Percentiles rank a stretch among this genome's conserved stretches.
These are phyloP conservation scores for Lolium perenne DNA, from an alignment of 176 grass and related monocot genomes.

Conservation along the genomic window DNA sequence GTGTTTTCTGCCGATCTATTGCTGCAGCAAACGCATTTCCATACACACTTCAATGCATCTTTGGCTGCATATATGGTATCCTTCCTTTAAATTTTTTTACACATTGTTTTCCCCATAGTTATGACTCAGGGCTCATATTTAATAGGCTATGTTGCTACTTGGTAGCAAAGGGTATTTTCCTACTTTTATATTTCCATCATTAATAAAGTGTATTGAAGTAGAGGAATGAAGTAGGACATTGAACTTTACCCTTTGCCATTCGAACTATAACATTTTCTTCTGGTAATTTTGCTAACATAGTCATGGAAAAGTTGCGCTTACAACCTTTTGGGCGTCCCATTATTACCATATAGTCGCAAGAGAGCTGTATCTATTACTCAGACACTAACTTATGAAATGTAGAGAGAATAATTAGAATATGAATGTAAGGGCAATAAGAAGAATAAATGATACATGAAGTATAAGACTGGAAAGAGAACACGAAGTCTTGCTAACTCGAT, in stretches of 20 bases:
- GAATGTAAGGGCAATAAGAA: not conserved
- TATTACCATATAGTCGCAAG: conserved; percentile 1
- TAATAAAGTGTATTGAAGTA: conserved; percentile 19
- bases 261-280: not conserved
- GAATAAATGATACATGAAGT: not conserved
- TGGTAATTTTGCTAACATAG: not conserved
- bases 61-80: conserved; percentile 88
- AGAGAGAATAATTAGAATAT: not conserved
- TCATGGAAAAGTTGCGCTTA: conserved; percentile 4
- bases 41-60: conserved; percentile 88
- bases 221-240: not conserved
- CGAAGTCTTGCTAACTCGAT: not conserved
- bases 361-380: not conserved
- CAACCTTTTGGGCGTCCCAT: conserved; percentile 8
- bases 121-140: not conserved
- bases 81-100: conserved; percentile 9
- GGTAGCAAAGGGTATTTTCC: conserved; percentile 34
- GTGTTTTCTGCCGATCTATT: conserved; percentile 83
- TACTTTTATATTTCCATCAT: conserved; percentile 17
- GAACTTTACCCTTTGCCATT: conserved; percentile 19
- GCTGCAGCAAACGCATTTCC: conserved; percentile 93
- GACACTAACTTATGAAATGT: not conserved
- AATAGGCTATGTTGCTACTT: conserved; percentile 6
- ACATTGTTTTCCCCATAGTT: not conserved
- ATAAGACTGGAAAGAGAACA: conserved; percentile 7